Evolutionary conservation across 2,329 filamentous ascomycete species (phyloP), one percentile per base, ranked within the genome.

Genomic region (Nannizziopsis barbatae): DNA sequence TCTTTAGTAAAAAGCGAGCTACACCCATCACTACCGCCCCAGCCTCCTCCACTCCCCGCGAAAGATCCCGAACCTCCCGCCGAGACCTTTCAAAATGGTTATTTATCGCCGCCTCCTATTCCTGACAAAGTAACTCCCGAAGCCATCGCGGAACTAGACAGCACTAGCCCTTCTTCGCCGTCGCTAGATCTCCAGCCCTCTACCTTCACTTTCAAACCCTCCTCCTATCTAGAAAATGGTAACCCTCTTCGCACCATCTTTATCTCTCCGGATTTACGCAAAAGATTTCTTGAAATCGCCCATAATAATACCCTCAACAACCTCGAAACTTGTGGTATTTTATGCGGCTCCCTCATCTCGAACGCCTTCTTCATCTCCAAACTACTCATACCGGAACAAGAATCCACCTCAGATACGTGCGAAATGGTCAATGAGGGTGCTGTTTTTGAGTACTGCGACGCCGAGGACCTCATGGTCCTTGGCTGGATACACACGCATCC

Each of bases 401-500:
- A 80, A 46, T 83, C 84, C 59, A 95, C 90, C 0, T 81, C 83
- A 2, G 90, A 98, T 61, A 96, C 92, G 0, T 98, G 92, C 64
- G 90, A 96, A 66, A 96, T 87, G 15, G 80, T 87, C 42, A 92
- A 95, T 56, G 88, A 94, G 64, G 77, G 78, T 27, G 79, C 80
- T 0, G 75, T 95, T 22, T 89, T 95, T 57, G 87, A 95, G 49
- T 95, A 90, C 63, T 93, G 89, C 61, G 85, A 92, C 58, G 75
- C 74, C 4, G 79, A 94, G 60, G 85, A 93, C 52, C 68, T 96
- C 32, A 78, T 95, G 65, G 80, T 94, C 46, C 75, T 95, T 4
- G 90, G 90, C 35, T 98, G 92, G 92, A 98, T 98, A 52, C 92
- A 98, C 63, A 98, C 92, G 0, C 92, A 98, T 64, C 92, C 92